Percentiles rank a stretch among this genome's conserved stretches.
phyloP scores from a whole-genome alignment of 2,329 filamentous ascomycete species.

The Diaporthe eres region DNA sequence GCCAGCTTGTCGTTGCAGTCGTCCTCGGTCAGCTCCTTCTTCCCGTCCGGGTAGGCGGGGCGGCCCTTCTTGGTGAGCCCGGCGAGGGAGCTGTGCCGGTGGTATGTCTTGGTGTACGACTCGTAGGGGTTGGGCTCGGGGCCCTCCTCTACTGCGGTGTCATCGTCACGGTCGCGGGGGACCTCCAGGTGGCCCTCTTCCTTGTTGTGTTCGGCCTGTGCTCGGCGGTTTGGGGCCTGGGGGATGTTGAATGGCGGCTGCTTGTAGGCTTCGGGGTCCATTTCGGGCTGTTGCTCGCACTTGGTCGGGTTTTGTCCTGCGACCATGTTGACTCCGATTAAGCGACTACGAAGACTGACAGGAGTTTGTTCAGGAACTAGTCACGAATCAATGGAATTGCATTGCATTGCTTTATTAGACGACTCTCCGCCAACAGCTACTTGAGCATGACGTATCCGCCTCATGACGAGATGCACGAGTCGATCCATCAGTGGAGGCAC shows the following conservation, averaged over 20 bases:
- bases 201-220: background rate
- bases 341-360: background rate
- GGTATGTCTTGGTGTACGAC: background rate
- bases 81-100: constrained; percentile 14
- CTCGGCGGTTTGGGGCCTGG: background rate
- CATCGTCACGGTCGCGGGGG: background rate
- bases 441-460: constrained; percentile 5
- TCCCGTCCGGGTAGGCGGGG: constrained; percentile 44
- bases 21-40: constrained; percentile 59
- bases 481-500: background rate
- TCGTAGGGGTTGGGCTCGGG: background rate
- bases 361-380: background rate
- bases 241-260: constrained; percentile 19
- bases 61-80: constrained; percentile 2
- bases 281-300: background rate
- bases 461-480: constrained; percentile 22
- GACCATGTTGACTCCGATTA: background rate
- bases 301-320: background rate
- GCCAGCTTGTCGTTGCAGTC: constrained; percentile 63
- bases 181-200: constrained; percentile 7
- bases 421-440: too few relatives aligned
- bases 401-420: constrained; percentile 16
- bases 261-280: constrained; percentile 25
- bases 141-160: background rate
- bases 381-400: background rate